phyloP scores from a whole-genome alignment of 176 grass and related monocot genomes.

The Alopecurus myosuroides region DNA sequence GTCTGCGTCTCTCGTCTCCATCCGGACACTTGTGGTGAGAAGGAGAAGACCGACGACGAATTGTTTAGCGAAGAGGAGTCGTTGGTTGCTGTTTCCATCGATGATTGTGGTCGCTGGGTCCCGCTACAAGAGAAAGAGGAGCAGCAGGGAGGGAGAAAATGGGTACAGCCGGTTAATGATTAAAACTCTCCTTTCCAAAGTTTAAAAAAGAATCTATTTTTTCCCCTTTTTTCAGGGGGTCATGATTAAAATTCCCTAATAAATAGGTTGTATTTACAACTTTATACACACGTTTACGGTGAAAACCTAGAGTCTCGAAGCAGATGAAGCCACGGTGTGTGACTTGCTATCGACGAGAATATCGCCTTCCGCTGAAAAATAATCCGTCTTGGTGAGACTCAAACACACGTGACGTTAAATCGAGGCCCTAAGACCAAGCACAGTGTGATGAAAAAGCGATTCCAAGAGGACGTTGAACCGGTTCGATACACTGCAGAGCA shows the following conservation, averaged over 20 bases:
- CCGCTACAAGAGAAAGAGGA: not conserved
- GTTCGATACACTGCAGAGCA: too few relatives aligned
- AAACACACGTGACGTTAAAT: too few relatives aligned
- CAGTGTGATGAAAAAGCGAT: too few relatives aligned
- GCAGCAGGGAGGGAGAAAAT: not conserved
- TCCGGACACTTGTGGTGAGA: constrained; percentile 30
- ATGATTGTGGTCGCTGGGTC: constrained; percentile 20
- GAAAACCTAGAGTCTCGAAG: not conserved
- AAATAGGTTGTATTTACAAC: not conserved
- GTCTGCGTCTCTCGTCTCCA: not conserved
- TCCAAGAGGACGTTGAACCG: too few relatives aligned
- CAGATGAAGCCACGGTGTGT: not conserved
- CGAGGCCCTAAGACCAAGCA: too few relatives aligned
- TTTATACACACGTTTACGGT: too few relatives aligned
- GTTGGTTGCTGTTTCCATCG: constrained; percentile 1
- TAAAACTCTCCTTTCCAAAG: too few relatives aligned
- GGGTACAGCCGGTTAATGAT: too few relatives aligned
- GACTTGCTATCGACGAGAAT: not conserved
- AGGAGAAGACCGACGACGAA: not conserved
- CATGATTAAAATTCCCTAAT: not conserved
- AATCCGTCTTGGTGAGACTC: too few relatives aligned
- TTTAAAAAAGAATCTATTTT: too few relatives aligned
- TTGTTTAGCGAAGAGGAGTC: not conserved
- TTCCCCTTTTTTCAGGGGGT: not conserved
- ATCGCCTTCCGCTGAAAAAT: not conserved